Base-by-base conservation (phyloP, 164 flowering plant genomes). In the Sedum album region DNA sequence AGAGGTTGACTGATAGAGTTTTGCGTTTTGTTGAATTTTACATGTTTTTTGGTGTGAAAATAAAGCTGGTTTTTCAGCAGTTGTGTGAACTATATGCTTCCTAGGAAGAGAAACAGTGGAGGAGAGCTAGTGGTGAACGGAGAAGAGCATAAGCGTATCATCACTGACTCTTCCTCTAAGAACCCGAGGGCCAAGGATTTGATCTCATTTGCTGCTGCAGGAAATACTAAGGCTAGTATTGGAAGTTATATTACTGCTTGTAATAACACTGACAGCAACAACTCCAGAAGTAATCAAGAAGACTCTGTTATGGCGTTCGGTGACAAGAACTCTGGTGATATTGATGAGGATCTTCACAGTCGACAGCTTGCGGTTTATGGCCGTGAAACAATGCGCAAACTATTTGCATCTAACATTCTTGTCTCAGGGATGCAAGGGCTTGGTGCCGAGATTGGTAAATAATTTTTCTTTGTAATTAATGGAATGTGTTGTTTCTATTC, bases 21-120 rank as follows among this genome's bases (percentile, higher is more conserved):
- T 9, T 55, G 13, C 15, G 61, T 4, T 55, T 35, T 3, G 31
- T 55, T 28, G 28, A 25, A 10, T 55, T 55, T 25, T 4, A 55
- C 26, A 70, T 76, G 73, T 28, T 66, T 66, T 72, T 71, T 15
- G 4, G 4, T 30, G 63, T 72, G 80, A 74, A 76, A 49, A 62
- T 75, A 48, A 74, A 73, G 60, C 66, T 65, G 78, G 18, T 76
- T 79, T 41, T 79, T 81, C 76, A 81, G 79, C 81, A 78, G 82
- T 74, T 79, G 75, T 42, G 69, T 79, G 74, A 81, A 72, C 83
- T 82, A 74, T 82, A 82, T 84, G 88, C 85, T 82, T 81, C 84
- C 85, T 69, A 78, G 79, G 75, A 82, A 79, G 85, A 82, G 85
- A 79, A 75, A 72, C 48, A 81, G 38, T 68, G 80, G 71, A 76